Conservation (phyloP, 1,284 basidiomycete genomes). For the Tilletia caries region DNA sequence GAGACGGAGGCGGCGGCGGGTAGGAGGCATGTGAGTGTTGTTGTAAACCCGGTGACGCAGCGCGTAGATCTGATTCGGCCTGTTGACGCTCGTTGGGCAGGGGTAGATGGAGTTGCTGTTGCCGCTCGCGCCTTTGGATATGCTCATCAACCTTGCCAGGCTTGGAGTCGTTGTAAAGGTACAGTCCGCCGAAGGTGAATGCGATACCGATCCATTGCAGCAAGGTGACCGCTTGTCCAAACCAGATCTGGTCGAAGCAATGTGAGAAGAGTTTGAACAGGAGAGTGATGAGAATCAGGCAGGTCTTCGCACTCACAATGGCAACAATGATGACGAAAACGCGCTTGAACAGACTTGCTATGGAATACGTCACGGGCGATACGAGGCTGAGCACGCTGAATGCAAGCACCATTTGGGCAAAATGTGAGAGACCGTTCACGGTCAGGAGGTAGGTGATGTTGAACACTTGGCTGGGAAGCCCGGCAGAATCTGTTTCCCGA, state of each 20-base stretch:
- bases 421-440: slow-evolving; percentile 92
- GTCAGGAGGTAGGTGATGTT: slow-evolving; percentile 63
- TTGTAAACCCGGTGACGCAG: no score
- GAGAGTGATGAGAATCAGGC: no score
- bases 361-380: slow-evolving; percentile 97
- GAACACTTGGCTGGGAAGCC: slow-evolving; percentile 54
- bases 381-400: slow-evolving; percentile 93
- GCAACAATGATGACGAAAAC: slow-evolving; percentile 97
- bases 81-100: slow-evolving; percentile 1
- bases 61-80: not conserved
- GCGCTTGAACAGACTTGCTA: slow-evolving; percentile 94
- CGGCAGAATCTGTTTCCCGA: not conserved
- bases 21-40: no score
- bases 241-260: slow-evolving; percentile 95
- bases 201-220: slow-evolving; percentile 79
- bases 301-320: slow-evolving; percentile 61
- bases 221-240: slow-evolving; percentile 78
- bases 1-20: no score
- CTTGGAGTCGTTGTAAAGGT: slow-evolving; percentile 94
- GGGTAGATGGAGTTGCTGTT: not conserved
- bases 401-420: slow-evolving; percentile 93
- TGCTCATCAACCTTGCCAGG: slow-evolving; percentile 69
- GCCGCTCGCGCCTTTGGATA: not conserved
- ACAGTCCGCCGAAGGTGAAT: slow-evolving; percentile 84
- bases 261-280: slow-evolving; percentile 97